Base-by-base conservation (phyloP, 108 stramenopile genomes). In the Asterionellopsis glacialis region DNA sequence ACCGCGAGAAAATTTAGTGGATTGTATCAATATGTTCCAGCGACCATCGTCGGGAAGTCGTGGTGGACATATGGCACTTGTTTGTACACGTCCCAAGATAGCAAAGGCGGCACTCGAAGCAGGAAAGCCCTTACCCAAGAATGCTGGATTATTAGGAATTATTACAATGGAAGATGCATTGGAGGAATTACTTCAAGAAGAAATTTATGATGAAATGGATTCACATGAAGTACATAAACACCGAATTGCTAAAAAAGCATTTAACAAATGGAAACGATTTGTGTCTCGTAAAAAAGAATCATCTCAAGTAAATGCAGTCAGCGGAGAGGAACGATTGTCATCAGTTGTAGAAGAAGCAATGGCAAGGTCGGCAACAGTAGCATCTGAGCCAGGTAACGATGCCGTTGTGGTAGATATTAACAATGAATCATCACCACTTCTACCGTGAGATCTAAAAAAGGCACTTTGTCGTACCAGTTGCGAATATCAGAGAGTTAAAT, bases 81-180 rank as follows among this genome's bases (percentile, higher is more conserved):
- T 93, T 0, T 88, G 87, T 65, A 65, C 75, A 1, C 63, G 79
- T 15, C 87, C 91, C 14, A 40, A 57, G 1, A 26, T 73, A 12
- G 91, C 72, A 45, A 67, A 67, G 2, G 65, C 38, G 0, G 82
- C 83, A 11, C 57, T 92, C 65, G 53, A 64, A 38, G 24, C 59
- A 57, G 76, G 72, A 45, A 50, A 78, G 23, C 51, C 78, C 28
- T 22, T 92, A 4, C 83, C 90, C 5, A 61, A 69, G 45, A 52
- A 56, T 12, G 84, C 85, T 26, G 87, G 85, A 41, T 51, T 92
- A 4, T 61, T 93, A 59, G 91, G 91, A 19, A 73, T 93, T 22
- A 73, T 93, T 9, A 93, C 87, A 12, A 48, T 93, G 55, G 87
- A 93, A 66, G 83, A 93, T 73, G 76, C 81, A 11, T 42, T 93